phyloP scores from a whole-genome alignment of 1,284 basidiomycete genomes.

The Apiotrichum brassicae region DNA sequence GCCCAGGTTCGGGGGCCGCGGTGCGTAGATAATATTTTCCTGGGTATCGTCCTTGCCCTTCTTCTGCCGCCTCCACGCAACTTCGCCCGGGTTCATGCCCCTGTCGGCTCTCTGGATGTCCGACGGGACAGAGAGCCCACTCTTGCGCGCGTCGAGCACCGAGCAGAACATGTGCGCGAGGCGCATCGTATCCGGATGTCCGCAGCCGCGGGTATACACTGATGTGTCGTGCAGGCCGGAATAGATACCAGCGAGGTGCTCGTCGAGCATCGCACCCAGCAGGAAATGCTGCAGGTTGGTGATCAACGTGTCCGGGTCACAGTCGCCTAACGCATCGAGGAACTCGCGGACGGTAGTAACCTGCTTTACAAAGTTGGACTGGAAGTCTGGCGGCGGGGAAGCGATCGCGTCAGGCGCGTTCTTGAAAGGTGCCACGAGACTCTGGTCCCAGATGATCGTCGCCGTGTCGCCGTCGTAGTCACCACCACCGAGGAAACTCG shows the following conservation, averaged over 20 bases:
- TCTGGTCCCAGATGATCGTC: conserved; percentile 28
- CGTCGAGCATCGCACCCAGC: conserved; percentile 21
- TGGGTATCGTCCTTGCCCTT: conserved; percentile 17
- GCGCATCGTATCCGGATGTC: conserved; percentile 26
- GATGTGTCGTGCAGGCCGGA: conserved; percentile 34
- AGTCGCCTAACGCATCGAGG: conserved; percentile 12
- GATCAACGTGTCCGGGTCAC: conserved; percentile 16
- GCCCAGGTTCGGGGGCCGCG: conserved; percentile 10
- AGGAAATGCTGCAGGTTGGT: conserved; percentile 29
- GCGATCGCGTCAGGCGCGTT: conserved; percentile 28
- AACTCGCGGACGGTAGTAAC: conserved; percentile 29
- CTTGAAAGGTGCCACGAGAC: conserved; percentile 24
- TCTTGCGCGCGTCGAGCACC: conserved; percentile 38
- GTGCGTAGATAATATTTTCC: conserved; percentile 2
- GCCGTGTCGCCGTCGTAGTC: conserved; percentile 43
- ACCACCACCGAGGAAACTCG: conserved; percentile 36
- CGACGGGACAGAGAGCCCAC: conserved; percentile 24
- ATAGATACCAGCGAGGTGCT: conserved; percentile 14
- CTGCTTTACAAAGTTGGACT: conserved; percentile 32
- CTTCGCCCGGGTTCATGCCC: conserved; percentile 11
- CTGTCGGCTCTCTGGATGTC: conserved; percentile 18
- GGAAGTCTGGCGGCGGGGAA: conserved; percentile 20
- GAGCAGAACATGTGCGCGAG: conserved; percentile 35
- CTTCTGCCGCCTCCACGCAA: conserved; percentile 28
- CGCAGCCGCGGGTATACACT: conserved; percentile 27